These are phyloP conservation scores for Russula lepida DNA, from an alignment of 768 basidiomycete species.

Conservation along the genomic window DNA sequence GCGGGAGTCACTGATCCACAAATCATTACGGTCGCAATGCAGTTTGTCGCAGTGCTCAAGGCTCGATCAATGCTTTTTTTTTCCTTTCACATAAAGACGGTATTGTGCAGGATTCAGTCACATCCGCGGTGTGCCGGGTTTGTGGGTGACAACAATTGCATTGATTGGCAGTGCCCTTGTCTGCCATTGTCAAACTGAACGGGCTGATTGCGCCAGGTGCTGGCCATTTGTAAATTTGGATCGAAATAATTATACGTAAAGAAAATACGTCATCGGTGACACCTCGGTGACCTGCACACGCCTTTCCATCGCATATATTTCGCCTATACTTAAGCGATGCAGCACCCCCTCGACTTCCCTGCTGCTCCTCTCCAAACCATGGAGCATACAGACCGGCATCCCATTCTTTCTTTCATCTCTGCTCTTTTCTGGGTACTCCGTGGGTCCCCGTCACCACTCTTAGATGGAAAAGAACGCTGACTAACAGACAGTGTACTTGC, in stretches of 20 bases:
- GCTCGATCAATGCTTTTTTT: not conserved
- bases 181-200: not conserved
- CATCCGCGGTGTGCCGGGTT: not conserved
- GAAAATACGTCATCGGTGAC: constrained; percentile 7
- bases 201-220: not conserved
- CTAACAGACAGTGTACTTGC: constrained; percentile 55
- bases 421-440: constrained; percentile 80
- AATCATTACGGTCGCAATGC: not conserved
- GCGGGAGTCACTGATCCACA: constrained; percentile 1
- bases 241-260: not conserved
- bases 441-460: constrained; percentile 34
- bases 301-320: not conserved
- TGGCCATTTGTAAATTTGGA: not conserved
- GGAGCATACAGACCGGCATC: constrained; percentile 42
- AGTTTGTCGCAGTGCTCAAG: too few species aligned
- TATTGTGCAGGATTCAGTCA: not conserved
- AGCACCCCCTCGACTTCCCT: constrained; percentile 8
- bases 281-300: not conserved
- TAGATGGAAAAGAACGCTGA: constrained; percentile 11
- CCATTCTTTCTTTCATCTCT: constrained; percentile 65
- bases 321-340: constrained; percentile 3
- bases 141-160: not conserved
- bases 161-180: not conserved
- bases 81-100: not conserved
- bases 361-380: constrained; percentile 8